Evolutionary conservation across 2,329 filamentous ascomycete genomes (phyloP), one percentile per base, ranked within the genome.

Genomic region (Shiraia bambusicola): DNA sequence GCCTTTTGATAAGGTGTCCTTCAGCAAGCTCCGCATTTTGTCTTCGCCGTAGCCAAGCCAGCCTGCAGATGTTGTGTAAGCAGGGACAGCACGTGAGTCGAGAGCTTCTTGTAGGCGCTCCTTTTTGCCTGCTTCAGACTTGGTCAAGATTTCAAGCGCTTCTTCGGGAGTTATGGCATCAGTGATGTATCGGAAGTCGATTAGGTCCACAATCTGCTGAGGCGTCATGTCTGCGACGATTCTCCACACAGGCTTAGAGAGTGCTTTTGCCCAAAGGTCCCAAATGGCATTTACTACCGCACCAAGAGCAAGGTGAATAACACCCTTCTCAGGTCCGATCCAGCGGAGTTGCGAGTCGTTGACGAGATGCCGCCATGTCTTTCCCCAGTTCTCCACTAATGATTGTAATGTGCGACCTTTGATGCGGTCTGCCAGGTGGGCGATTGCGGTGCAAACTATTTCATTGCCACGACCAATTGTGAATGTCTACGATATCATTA

Each of bases 161-260:
- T 95, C 90, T 28, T 88, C 84, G 0, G 87, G 88, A 0, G 89
- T 95, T 53, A 95, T 77, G n/a, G 88, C 89, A 70, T 95, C 90
- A 16, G 87, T 93, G 69, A 95, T 94, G 72, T 96, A 95, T 35
- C 90, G 80, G 75, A 95, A 96, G 72, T 95, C 91, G 65, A 96
- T 91, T 72, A 90, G 92, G 45, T 77, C 72, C 37, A 95, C 89
- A 37, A 94, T 82, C 72, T 95, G 85, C 71, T 93, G 86, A 1
- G 90, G 88, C 3, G 79, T 84, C 87, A 95, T 94, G 55, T 95
- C 90, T 9, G 87, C 86, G 16, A 96, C 86, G 49, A 96, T 85
- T 45, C 83, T 80, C 91, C 90, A 95, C 11, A 95, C 88, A 3
- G 90, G 91, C 75, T 95, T 95, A 52, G 80, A 78, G 26, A 93